phyloP scores from a whole-genome alignment of 1,284 basidiomycete species.

The Singerocomus rubriflavus region DNA sequence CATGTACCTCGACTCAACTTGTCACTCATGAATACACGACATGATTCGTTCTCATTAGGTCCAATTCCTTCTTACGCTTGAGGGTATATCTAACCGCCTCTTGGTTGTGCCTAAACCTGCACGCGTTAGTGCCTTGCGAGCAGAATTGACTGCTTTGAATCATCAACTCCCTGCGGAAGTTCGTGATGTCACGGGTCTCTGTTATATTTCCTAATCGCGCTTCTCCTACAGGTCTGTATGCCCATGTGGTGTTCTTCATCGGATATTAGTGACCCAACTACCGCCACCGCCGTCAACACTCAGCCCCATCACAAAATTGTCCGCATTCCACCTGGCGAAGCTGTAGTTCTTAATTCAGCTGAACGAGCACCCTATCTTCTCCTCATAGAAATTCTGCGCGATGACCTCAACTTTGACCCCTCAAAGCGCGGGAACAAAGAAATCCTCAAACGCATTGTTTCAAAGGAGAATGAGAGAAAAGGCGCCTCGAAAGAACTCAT shows the following conservation, averaged over 20 bases:
- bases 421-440: constrained; percentile 82
- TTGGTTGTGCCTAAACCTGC: constrained; percentile 93
- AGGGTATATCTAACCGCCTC: constrained; percentile 91
- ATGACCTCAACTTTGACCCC: constrained; percentile 95
- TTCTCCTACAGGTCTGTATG: constrained; percentile 76
- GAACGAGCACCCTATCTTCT: constrained; percentile 94
- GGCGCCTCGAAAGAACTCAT: constrained; percentile 54
- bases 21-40: constrained; percentile 1
- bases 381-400: constrained; percentile 88
- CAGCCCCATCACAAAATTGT: constrained; percentile 92
- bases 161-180: constrained; percentile 95
- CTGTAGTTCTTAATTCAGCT: constrained; percentile 97
- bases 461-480: constrained; percentile 63
- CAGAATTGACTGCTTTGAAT: constrained; percentile 94
- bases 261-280: constrained; percentile 44
- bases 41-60: constrained; percentile 42
- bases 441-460: constrained; percentile 78
- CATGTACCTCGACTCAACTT: background rate
- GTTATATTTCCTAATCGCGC: constrained; percentile 3
- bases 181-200: constrained; percentile 22
- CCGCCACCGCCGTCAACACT: constrained; percentile 31
- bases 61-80: constrained; percentile 84
- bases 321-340: constrained; percentile 95
- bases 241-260: constrained; percentile 92
- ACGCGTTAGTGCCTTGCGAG: constrained; percentile 90